Percentiles rank a stretch among this genome's conserved stretches.
Conservation (phyloP, 495 filamentous ascomycete genomes). For the Endocarpon pusillum region DNA sequence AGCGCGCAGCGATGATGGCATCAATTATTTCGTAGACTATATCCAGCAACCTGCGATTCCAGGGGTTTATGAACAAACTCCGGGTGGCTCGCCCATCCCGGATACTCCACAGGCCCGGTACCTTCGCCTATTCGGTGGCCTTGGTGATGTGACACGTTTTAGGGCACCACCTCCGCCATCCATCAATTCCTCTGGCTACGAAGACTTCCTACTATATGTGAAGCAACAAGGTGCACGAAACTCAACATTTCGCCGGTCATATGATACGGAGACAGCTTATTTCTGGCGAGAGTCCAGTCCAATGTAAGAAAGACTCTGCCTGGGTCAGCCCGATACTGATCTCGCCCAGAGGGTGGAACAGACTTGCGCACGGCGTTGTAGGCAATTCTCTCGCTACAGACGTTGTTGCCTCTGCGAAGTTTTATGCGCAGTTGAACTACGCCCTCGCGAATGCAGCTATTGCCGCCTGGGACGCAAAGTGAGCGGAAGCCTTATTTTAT, state of each 20-base stretch:
- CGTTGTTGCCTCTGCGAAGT: conserved; percentile 12
- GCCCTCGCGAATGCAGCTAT: conserved; percentile 21
- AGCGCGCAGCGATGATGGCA: conserved; percentile 15
- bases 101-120: conserved; percentile 17
- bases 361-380: conserved; percentile 15
- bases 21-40: conserved; percentile 20
- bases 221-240: conserved; percentile 14
- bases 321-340: background rate
- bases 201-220: conserved; percentile 9
- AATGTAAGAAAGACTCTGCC: conserved; percentile 8
- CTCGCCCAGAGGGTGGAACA: conserved; percentile 19
- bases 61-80: conserved; percentile 15
- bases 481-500: too few relatives aligned
- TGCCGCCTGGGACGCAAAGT: conserved; percentile 18
- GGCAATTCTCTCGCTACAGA: conserved; percentile 11
- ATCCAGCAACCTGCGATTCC: conserved; percentile 9
- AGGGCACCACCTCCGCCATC: conserved; percentile 12
- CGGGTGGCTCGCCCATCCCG: conserved; percentile 13
- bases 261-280: conserved; percentile 18
- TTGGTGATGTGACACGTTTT: conserved; percentile 15
- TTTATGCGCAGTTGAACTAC: conserved; percentile 22
- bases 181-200: conserved; percentile 8
- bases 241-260: conserved; percentile 9
- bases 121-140: conserved; percentile 11
- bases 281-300: conserved; percentile 19